phyloP scores from a whole-genome alignment of 2,329 filamentous ascomycete species.

The Fusarium nodosum region DNA sequence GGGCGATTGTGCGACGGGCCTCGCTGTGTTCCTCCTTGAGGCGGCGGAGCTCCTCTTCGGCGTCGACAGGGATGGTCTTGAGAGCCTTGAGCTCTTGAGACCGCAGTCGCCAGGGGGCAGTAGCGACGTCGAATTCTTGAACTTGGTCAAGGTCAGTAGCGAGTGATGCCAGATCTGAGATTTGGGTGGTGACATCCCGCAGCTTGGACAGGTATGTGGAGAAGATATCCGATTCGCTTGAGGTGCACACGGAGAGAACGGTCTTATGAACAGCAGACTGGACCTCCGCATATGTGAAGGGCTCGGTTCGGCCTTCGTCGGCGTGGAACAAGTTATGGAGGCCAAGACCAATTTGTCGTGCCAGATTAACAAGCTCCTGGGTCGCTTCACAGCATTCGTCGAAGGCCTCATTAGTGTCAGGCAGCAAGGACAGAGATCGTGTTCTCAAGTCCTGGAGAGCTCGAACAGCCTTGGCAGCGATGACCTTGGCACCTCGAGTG shows the following conservation, averaged over 20 bases:
- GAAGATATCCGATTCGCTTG: conserved; percentile 77
- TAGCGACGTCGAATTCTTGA: conserved; percentile 81
- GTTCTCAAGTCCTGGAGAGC: conserved; percentile 82
- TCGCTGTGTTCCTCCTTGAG: conserved; percentile 86
- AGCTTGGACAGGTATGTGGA: conserved; percentile 76
- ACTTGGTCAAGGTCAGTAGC: conserved; percentile 79
- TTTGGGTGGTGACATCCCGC: conserved; percentile 71
- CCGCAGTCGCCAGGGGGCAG: conserved; percentile 86
- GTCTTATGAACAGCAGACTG: conserved; percentile 72
- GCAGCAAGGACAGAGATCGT: conserved; percentile 79
- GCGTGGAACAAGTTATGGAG: conserved; percentile 73
- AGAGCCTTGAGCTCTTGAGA: conserved; percentile 85
- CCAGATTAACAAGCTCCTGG: conserved; percentile 74
- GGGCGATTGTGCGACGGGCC: conserved; percentile 77
- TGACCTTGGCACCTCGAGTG: conserved; percentile 85
- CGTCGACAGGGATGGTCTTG: conserved; percentile 83
- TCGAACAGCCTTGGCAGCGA: conserved; percentile 82
- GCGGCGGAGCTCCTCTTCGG: conserved; percentile 85
- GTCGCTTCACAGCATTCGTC: conserved; percentile 76
- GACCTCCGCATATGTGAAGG: conserved; percentile 76
- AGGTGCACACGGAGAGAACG: conserved; percentile 61
- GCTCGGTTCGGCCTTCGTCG: conserved; percentile 78
- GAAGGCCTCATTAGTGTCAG: conserved; percentile 77
- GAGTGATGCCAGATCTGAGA: conserved; percentile 78
- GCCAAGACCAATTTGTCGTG: conserved; percentile 75